Conservation (phyloP, 768 basidiomycete genomes). For the Crucibulum laeve region DNA sequence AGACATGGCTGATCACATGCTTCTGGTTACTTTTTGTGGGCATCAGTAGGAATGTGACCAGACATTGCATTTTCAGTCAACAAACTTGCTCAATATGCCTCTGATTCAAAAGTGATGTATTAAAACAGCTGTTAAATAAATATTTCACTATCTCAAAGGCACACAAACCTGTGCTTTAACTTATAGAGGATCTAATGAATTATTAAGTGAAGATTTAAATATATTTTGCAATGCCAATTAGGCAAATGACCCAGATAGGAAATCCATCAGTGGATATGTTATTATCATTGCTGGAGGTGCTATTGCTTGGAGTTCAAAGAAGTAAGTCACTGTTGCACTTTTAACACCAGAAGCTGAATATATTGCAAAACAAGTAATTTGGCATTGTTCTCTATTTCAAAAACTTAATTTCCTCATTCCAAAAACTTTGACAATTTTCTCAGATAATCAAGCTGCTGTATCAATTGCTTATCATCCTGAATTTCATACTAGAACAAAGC, state of each 20-base stretch:
- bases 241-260: neutral
- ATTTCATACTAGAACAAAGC: constrained; percentile 10
- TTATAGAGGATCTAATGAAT: neutral
- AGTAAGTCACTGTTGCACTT: constrained; percentile 14
- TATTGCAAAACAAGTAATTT: neutral
- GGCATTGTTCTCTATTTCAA: neutral
- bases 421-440: constrained; percentile 1
- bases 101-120: neutral
- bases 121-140: neutral
- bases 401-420: constrained; percentile 6
- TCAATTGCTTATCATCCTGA: constrained; percentile 11
- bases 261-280: neutral
- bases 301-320: constrained; percentile 19
- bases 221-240: neutral
- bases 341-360: neutral
- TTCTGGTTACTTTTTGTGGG: neutral
- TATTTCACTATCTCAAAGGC: neutral
- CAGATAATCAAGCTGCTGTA: constrained; percentile 14
- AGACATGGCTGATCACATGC: too few relatives aligned
- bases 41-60: neutral
- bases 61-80: neutral
- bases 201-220: neutral
- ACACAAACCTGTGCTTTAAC: neutral
- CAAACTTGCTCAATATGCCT: neutral
- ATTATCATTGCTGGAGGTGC: constrained; percentile 6